Percentiles rank a stretch among this genome's conserved stretches.
Evolutionary conservation across 306 rosid genomes (phyloP).

Genomic region (Arachis hypogaea): DNA sequence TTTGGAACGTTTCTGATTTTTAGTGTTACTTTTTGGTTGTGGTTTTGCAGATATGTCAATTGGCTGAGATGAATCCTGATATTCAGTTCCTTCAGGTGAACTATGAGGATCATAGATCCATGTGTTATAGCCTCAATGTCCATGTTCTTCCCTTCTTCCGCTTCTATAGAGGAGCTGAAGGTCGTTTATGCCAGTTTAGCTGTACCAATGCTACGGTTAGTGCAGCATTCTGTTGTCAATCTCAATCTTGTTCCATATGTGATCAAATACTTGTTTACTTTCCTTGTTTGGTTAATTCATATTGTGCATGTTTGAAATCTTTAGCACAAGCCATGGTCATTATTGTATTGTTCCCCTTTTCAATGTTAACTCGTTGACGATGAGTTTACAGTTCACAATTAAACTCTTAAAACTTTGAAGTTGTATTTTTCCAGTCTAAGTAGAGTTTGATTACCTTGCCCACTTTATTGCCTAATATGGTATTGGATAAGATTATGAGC

Average conservation of each 20-base stretch:
- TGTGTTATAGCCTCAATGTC: slow-evolving; percentile 87
- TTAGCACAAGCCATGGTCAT: neutral
- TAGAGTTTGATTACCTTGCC: too few relatives aligned
- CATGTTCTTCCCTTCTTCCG: slow-evolving; percentile 94
- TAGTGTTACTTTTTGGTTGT: slow-evolving; percentile 1
- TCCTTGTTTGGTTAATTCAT: slow-evolving; percentile 26
- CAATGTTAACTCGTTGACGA: too few relatives aligned
- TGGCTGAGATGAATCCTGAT: slow-evolving; percentile 87
- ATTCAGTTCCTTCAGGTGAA: slow-evolving; percentile 80
- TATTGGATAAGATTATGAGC: neutral
- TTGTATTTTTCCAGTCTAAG: too few relatives aligned
- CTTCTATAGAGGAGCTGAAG: slow-evolving; percentile 88
- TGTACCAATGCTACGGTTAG: slow-evolving; percentile 95
- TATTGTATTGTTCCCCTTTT: too few relatives aligned
- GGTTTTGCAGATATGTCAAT: slow-evolving; percentile 70
- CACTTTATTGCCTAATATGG: neutral
- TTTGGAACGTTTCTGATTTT: slow-evolving; percentile 22
- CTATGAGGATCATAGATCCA: slow-evolving; percentile 80
- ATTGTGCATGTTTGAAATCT: neutral
- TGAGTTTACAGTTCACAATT: too few relatives aligned
- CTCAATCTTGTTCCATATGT: slow-evolving; percentile 2
- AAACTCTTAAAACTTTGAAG: too few relatives aligned
- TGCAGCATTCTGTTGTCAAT: slow-evolving; percentile 20
- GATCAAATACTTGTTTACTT: neutral
- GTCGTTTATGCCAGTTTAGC: slow-evolving; percentile 90